Base-by-base conservation (phyloP, 1,284 basidiomycete species). In the Earliella scabrosa region DNA sequence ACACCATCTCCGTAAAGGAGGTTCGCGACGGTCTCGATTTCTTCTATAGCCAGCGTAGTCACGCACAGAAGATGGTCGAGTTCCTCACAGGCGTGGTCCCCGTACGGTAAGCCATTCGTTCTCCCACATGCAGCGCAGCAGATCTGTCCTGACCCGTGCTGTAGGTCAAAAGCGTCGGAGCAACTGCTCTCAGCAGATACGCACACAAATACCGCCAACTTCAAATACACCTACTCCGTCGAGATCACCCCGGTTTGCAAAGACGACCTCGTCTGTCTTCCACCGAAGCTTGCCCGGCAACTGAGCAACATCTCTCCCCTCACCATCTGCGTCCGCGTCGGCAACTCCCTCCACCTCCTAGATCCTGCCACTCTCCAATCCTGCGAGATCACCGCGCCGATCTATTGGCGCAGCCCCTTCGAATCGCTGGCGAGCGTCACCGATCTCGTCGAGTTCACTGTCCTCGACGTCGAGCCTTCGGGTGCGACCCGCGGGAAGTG, bases 171-270 rank as follows among this genome's bases (percentile, higher is more conserved):
- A 76, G 78, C 90, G 16, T 97, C 95, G 2, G 96, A 98, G 72
- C 95, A 97, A 72, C 81, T 99, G 18, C 85, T 99, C 49, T 97
- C 95, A 16, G 82, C 89, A 41, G 97, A 99, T 71, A 95, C 92
- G 1, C 97, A 99, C 73, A 87, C 90, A 38, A 87, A 86, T 62
- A 97, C 95, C 1, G 92, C 95, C 38, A 98, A 95, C 76, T 98
- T 94, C 83, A 99, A 98, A 76, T 97, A 94, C 74, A 96, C 95
- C 4, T 99, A 96, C 80, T 97, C 95, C 18, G 93, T 98, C 65
- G 97, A 99, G 75, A 97, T 99, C 66, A 87, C 92, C 6, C 95
- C 97, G 0, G 86, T 99, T 59, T 99, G 97, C 80, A 98, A 98
- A 74, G 97, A 99, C 72, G 97, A 99, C 72, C 85, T 99, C 36